Base-by-base conservation (phyloP, 1,284 basidiomycete species). In the Fomitopsis pinicola region DNA sequence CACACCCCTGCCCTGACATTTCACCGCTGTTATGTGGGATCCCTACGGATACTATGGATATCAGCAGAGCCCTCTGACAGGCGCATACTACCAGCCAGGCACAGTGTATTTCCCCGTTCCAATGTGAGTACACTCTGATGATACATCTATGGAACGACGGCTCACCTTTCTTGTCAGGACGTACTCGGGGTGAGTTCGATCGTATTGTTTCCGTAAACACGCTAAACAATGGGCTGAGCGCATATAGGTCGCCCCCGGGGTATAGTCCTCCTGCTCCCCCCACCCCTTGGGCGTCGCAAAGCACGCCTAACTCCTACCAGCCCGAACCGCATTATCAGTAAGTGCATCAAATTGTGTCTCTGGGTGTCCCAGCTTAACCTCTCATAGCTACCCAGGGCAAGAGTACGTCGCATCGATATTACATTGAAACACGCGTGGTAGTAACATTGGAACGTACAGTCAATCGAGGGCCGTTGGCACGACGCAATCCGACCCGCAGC, bases 1-100 rank as follows among this genome's bases (percentile, higher is more conserved):
- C 83, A 87, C 50, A 61, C 42, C 55, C 42, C 55, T n/a, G 35
- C 42, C 46, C 35, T 33, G 35, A 58, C 62, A 58, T 36, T n/a
- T 14, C 10, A 12, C 22, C 28, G 65, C 65, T 22, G 22, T 2
- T 62, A 69, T 69, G 66, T 67, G 67, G 66, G 66, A 69, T 59
- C 58, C 67, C 35, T 64, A 63, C 58, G 64, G 66, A 45, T 42
- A 64, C 38, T 58, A 57, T 8, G 38, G 44, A 33, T 45, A 36
- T 54, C 58, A 52, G n/a, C 52, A 52, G n/a, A 55, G 40, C 26
- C 40, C 48, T n/a, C 33, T 28, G 26, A 28, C 57, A 36, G 54
- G 40, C 26, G 50, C 58, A 10, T 59, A 50, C 28, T 57, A 33
- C 38, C 44, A 45, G 44, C 42, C 59, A 33, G 52, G 38, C 38